Conservation (phyloP, 2,329 filamentous ascomycete genomes). For the Cladosporium sp. region DNA sequence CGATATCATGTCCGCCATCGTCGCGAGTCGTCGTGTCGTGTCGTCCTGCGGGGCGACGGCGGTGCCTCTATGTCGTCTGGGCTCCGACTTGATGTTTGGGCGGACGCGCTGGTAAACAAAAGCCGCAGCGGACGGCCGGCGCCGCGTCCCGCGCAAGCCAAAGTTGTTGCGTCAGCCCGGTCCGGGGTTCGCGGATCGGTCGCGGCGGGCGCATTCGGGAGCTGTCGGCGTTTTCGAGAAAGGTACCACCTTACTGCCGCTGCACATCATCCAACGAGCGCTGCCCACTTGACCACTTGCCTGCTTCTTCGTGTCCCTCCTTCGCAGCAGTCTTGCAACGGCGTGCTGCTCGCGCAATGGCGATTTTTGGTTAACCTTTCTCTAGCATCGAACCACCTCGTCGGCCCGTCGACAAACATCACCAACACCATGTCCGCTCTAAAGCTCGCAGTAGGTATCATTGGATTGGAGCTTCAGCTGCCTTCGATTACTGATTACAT, state of each 20-base stretch:
- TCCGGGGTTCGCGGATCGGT: too few relatives aligned
- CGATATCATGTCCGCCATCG: slow-evolving; percentile 27
- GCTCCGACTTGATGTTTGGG: not conserved
- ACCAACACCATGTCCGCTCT: slow-evolving; percentile 19
- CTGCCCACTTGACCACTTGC: not conserved
- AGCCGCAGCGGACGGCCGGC: not conserved
- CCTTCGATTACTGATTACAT: not conserved
- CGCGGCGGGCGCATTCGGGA: too few relatives aligned
- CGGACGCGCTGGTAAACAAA: not conserved
- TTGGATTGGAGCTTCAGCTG: too few relatives aligned
- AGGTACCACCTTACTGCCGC: too few relatives aligned
- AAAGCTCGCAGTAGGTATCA: slow-evolving; percentile 23
- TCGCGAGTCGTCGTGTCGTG: slow-evolving; percentile 9
- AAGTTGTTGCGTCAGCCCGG: too few relatives aligned
- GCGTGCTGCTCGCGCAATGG: not conserved
- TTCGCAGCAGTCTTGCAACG: not conserved
- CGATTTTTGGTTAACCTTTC: slow-evolving; percentile 8
- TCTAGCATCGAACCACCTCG: slow-evolving; percentile 8
- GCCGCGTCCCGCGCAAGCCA: too few relatives aligned
- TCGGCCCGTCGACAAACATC: not conserved
- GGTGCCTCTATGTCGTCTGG: not conserved
- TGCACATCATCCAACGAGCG: too few relatives aligned
- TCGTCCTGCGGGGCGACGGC: not conserved
- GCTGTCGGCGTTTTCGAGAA: too few relatives aligned
- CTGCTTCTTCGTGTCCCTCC: not conserved